Evolutionary conservation across 352 stramenopile genomes (phyloP).

Genomic region (Hyaloperonospora arabidopsidis): DNA sequence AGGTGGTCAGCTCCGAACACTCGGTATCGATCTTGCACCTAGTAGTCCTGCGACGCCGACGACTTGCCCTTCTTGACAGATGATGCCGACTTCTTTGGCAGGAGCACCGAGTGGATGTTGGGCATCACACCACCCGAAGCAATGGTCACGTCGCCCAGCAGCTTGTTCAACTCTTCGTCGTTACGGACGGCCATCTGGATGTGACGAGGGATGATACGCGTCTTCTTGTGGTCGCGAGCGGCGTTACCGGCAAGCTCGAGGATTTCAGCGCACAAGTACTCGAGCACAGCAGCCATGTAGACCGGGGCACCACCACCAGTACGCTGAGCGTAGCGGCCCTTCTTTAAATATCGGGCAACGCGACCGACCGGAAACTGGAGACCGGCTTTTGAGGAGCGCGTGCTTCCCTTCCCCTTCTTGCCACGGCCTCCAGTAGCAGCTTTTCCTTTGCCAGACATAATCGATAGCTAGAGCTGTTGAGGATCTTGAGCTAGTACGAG

Average conservation of each 20-base stretch:
- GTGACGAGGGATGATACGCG: slow-evolving; percentile 92
- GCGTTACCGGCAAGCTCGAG: slow-evolving; percentile 93
- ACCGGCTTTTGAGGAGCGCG: slow-evolving; percentile 85
- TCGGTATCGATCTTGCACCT: slow-evolving; percentile 16
- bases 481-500: slow-evolving; percentile 28
- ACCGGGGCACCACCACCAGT: slow-evolving; percentile 90
- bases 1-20: too few relatives aligned
- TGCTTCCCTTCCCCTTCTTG: slow-evolving; percentile 61
- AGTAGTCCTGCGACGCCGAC: slow-evolving; percentile 54
- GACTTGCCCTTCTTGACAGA: slow-evolving; percentile 45
- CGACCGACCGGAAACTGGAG: slow-evolving; percentile 93
- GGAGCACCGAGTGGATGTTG: slow-evolving; percentile 91
- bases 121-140: slow-evolving; percentile 92
- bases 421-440: slow-evolving; percentile 58
- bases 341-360: slow-evolving; percentile 90
- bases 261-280: slow-evolving; percentile 93
- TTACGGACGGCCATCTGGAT: slow-evolving; percentile 91
- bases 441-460: slow-evolving; percentile 78
- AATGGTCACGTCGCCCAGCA: slow-evolving; percentile 92
- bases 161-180: slow-evolving; percentile 95
- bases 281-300: slow-evolving; percentile 92
- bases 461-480: background rate
- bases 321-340: slow-evolving; percentile 88
- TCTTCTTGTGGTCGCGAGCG: slow-evolving; percentile 95
- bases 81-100: slow-evolving; percentile 80